A percentile compares a stretch with the other conserved stretches of the same genome.
These are phyloP conservation scores for Penicillium pancosmium DNA, from an alignment of 495 filamentous ascomycete species.

Conservation along the genomic window DNA sequence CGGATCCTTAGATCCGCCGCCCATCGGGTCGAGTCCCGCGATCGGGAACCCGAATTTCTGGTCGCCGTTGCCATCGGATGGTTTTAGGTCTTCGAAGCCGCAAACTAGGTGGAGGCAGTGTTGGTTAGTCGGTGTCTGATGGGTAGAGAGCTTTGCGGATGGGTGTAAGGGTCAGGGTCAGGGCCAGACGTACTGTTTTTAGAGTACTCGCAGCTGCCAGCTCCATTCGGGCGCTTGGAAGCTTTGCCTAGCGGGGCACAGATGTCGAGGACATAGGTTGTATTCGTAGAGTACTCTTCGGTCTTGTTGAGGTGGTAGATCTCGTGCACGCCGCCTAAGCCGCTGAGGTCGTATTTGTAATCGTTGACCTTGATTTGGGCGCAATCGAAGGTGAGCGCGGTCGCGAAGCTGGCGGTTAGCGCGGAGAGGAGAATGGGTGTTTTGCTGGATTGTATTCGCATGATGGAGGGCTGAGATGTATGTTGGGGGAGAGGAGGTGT, in stretches of 20 bases:
- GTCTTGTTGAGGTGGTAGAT: constrained; percentile 59
- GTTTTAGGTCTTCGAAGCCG: constrained; percentile 62
- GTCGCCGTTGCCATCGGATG: constrained; percentile 42
- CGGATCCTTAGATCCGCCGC: constrained; percentile 58
- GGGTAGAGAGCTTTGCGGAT: not conserved
- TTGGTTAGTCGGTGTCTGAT: constrained; percentile 7
- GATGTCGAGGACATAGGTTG: constrained; percentile 87
- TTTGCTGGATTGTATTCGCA: constrained; percentile 42
- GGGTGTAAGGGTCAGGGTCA: not conserved
- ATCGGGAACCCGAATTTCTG: constrained; percentile 62
- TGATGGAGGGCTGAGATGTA: constrained; percentile 22
- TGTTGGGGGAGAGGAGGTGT: constrained; percentile 5
- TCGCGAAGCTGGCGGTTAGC: constrained; percentile 41
- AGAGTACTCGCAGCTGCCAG: constrained; percentile 59
- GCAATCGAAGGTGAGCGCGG: constrained; percentile 63
- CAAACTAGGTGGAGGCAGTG: constrained; percentile 63
- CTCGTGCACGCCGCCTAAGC: constrained; percentile 75
- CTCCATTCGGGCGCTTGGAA: constrained; percentile 57
- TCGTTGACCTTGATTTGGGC: constrained; percentile 57
- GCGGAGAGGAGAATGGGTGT: constrained; percentile 52
- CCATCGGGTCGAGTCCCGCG: constrained; percentile 64
- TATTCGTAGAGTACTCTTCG: constrained; percentile 59
- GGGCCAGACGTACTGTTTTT: constrained; percentile 36
- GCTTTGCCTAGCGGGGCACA: constrained; percentile 66
- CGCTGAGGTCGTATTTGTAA: constrained; percentile 64